These are phyloP conservation scores for Claviceps sp. DNA, from an alignment of 2,329 filamentous ascomycete genomes.

Conservation along the genomic window DNA sequence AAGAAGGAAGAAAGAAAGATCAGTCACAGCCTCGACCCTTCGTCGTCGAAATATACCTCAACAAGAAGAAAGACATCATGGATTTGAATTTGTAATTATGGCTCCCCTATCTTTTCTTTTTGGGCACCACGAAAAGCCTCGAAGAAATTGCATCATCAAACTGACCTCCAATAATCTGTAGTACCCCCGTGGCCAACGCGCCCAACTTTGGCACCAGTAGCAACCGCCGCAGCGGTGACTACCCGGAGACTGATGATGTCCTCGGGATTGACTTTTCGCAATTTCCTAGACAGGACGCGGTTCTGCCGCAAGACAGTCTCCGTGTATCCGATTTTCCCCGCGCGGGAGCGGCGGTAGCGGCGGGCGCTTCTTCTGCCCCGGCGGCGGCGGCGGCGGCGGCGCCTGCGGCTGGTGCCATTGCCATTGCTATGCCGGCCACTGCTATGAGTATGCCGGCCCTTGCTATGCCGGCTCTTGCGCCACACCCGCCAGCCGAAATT, in stretches of 20 bases:
- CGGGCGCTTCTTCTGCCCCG: neutral
- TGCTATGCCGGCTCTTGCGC: too few species aligned
- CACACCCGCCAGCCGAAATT: too few species aligned
- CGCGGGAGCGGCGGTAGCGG: neutral
- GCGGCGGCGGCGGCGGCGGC: too few species aligned
- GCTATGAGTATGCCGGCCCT: too few species aligned
- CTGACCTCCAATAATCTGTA: neutral
- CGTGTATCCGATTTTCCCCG: neutral
- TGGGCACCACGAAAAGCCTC: neutral
- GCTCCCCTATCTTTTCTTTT: too few species aligned
- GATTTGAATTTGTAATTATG: too few species aligned
- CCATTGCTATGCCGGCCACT: too few species aligned
- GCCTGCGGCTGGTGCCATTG: too few species aligned
- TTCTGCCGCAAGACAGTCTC: constrained; percentile 1
- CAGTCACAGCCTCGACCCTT: too few species aligned
- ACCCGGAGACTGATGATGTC: constrained; percentile 1
- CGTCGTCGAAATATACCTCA: too few species aligned
- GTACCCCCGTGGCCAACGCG: constrained; percentile 3
- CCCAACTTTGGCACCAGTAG: constrained; percentile 1
- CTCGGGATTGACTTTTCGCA: constrained; percentile 2
- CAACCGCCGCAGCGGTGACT: neutral
- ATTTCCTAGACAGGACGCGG: neutral
- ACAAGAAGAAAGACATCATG: neutral
- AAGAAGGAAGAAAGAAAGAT: too few species aligned
- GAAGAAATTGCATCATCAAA: neutral